Conservation (phyloP, 2,329 filamentous ascomycete genomes). For the Arthrocladium fulminans region DNA sequence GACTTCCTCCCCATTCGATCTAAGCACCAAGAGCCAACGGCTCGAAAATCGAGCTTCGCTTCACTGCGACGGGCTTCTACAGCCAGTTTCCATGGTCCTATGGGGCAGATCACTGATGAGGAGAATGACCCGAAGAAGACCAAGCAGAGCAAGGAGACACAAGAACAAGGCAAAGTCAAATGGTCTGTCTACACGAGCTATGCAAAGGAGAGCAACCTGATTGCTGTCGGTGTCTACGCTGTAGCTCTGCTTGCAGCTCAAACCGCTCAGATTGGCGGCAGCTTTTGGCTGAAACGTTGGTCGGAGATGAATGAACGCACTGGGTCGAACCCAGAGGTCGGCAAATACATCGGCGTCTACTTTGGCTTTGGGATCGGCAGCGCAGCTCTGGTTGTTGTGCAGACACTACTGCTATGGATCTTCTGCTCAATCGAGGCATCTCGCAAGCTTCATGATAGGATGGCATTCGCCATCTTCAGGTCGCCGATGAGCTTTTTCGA, state of each 20-base stretch:
- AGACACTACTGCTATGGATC: slow-evolving; percentile 89
- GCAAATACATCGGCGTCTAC: slow-evolving; percentile 90
- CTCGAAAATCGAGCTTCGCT: slow-evolving; percentile 57
- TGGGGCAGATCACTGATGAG: slow-evolving; percentile 77
- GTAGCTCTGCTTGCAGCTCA: slow-evolving; percentile 70
- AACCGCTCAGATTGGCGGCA: slow-evolving; percentile 71
- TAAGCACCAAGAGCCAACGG: slow-evolving; percentile 42
- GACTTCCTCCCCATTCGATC: slow-evolving; percentile 66
- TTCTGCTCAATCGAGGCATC: slow-evolving; percentile 99
- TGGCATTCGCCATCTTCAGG: slow-evolving; percentile 95
- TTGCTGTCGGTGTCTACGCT: slow-evolving; percentile 74
- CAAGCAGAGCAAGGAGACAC: slow-evolving; percentile 76
- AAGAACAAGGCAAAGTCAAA: slow-evolving; percentile 94
- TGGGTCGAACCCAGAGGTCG: slow-evolving; percentile 64
- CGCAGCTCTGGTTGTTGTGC: slow-evolving; percentile 71
- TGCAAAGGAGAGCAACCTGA: slow-evolving; percentile 83
- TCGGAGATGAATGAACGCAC: slow-evolving; percentile 64
- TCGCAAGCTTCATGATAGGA: slow-evolving; percentile 88
- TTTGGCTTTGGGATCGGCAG: slow-evolving; percentile 88
- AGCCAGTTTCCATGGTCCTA: slow-evolving; percentile 76
- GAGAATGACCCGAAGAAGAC: slow-evolving; percentile 61
- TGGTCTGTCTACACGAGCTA: slow-evolving; percentile 94
- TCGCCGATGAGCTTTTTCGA: slow-evolving; percentile 99
- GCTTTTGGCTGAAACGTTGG: slow-evolving; percentile 91
- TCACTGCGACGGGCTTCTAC: slow-evolving; percentile 86